A percentile compares a stretch with the other conserved stretches of the same genome.
phyloP scores from a whole-genome alignment of 192 early-diverging fungal species.

The Chytriomyces hyalinus region DNA sequence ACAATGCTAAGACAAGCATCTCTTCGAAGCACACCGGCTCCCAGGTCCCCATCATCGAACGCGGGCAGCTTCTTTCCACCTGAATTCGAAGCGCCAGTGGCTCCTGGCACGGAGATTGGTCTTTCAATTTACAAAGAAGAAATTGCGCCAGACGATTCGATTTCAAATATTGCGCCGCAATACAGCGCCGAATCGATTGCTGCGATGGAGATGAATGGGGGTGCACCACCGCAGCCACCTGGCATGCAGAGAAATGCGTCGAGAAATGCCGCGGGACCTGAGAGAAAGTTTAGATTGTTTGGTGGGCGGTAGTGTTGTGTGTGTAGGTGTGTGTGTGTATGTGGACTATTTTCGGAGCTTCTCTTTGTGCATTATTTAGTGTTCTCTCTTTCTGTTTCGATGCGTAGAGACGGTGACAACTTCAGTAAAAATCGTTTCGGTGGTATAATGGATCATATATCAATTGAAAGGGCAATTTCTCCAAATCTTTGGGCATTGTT shows the following conservation, averaged over 20 bases:
- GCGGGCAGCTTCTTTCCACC: neutral
- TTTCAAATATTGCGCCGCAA: constrained; percentile 36
- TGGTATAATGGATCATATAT: too few species aligned
- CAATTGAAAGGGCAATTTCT: too few species aligned
- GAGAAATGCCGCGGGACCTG: neutral
- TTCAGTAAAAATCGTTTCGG: too few species aligned
- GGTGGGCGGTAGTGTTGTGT: too few species aligned
- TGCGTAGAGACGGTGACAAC: too few species aligned
- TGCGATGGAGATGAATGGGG: neutral
- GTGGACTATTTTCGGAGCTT: too few species aligned
- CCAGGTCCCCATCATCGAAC: neutral
- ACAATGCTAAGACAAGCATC: neutral
- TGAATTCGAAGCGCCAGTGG: neutral
- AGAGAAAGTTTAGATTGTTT: too few species aligned
- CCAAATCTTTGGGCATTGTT: too few species aligned
- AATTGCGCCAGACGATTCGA: constrained; percentile 34
- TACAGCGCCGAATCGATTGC: constrained; percentile 8
- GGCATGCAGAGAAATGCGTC: neutral
- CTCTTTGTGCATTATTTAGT: too few species aligned
- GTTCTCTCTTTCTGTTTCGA: too few species aligned
- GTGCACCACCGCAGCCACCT: neutral
- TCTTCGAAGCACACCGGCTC: neutral
- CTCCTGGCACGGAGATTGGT: neutral
- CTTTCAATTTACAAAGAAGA: constrained; percentile 2
- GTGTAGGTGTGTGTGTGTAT: too few species aligned